These are phyloP conservation scores for Cystobasidium tubakii DNA, from an alignment of 768 basidiomycete species.

Conservation along the genomic window DNA sequence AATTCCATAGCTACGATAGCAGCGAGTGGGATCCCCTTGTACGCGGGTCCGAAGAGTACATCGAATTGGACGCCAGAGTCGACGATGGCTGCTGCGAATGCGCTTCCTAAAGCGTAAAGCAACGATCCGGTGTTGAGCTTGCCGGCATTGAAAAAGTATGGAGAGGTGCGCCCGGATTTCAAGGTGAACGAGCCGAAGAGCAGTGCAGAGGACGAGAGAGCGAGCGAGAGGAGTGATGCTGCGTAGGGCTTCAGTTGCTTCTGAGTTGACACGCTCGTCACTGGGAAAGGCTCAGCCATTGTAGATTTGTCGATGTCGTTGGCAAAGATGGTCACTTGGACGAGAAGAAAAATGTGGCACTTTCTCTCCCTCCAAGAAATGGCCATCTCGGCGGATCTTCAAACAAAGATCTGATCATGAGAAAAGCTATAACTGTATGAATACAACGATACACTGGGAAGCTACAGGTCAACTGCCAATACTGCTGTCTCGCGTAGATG, in stretches of 20 bases:
- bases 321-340: not conserved
- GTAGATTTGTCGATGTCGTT: not conserved
- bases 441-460: too few relatives aligned
- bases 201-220: conserved; percentile 45
- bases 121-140: conserved; percentile 76
- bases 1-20: conserved; percentile 74
- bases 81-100: conserved; percentile 76
- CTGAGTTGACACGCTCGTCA: conserved; percentile 2
- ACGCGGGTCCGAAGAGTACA: conserved; percentile 90
- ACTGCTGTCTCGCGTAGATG: too few relatives aligned
- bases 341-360: not conserved
- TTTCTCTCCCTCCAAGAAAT: not conserved
- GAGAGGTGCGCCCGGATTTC: conserved; percentile 87
- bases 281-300: conserved; percentile 31
- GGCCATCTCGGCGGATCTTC: not conserved
- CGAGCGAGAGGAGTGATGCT: conserved; percentile 29
- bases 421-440: too few relatives aligned
- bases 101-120: conserved; percentile 66
- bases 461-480: too few relatives aligned
- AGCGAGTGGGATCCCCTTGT: conserved; percentile 93
- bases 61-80: conserved; percentile 52
- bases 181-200: conserved; percentile 81
- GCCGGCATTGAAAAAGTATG: conserved; percentile 96
- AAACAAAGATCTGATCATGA: too few relatives aligned
- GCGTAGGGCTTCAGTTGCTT: conserved; percentile 28